Conservation (phyloP, 352 stramenopile genomes). For the Phytopythium ostracodes region DNA sequence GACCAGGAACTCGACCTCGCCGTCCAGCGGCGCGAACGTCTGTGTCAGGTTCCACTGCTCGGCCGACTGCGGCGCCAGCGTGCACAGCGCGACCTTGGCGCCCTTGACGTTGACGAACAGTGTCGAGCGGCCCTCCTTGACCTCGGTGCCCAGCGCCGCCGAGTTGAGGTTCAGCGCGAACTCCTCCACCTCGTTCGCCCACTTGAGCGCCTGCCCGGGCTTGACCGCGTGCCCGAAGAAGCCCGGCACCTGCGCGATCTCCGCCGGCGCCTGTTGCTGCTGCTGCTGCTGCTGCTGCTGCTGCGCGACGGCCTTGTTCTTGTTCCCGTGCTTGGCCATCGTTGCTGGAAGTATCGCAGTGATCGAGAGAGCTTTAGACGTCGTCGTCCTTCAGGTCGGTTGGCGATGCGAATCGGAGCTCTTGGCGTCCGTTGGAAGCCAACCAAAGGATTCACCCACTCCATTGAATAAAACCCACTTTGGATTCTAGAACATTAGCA, state of each 20-base stretch:
- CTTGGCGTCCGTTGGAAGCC: conserved; percentile 2
- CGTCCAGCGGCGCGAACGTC: conserved; percentile 74
- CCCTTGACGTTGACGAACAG: conserved; percentile 69
- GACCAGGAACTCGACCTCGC: conserved; percentile 60
- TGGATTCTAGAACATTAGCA: neutral
- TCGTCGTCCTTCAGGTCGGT: no score
- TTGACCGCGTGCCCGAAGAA: conserved; percentile 78
- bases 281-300: neutral
- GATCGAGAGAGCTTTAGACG: no score
- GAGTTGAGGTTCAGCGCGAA: conserved; percentile 77
- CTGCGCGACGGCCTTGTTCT: conserved; percentile 7
- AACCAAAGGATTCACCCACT: neutral
- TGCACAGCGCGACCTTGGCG: conserved; percentile 70
- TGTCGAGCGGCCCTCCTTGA: conserved; percentile 57
- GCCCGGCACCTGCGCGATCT: conserved; percentile 57
- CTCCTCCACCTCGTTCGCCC: conserved; percentile 69
- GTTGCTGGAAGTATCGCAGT: neutral
- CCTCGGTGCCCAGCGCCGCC: conserved; percentile 57
- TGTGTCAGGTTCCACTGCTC: conserved; percentile 80
- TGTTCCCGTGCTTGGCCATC: conserved; percentile 14
- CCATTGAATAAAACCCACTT: neutral
- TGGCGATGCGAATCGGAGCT: no score
- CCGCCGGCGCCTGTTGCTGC: conserved; percentile 5
- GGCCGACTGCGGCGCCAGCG: conserved; percentile 47
- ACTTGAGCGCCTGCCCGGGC: conserved; percentile 61